Percentiles rank a stretch among this genome's conserved stretches.
phyloP scores from a whole-genome alignment of 73 alveolate genomes.

The Strombidium stylifer region DNA sequence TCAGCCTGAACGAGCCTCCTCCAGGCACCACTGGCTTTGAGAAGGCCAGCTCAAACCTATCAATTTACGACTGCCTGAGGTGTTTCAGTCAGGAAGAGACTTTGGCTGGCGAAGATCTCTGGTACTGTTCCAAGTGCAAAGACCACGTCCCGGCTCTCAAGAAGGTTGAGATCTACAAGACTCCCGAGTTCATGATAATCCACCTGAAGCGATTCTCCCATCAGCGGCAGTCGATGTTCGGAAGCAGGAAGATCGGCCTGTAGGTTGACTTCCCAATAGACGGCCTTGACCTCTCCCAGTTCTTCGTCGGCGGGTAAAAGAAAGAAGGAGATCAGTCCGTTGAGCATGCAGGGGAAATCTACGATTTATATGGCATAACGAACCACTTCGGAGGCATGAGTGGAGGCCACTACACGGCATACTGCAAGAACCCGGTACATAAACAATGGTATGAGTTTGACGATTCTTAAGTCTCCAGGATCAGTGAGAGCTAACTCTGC shows the following conservation, averaged over 20 bases:
- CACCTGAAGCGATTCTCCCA: slow-evolving; percentile 69
- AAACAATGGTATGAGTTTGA: slow-evolving; percentile 87
- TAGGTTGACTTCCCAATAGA: slow-evolving; percentile 73
- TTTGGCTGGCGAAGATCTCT: slow-evolving; percentile 30
- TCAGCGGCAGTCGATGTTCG: slow-evolving; percentile 50
- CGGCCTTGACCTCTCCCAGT: slow-evolving; percentile 67
- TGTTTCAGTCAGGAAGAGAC: slow-evolving; percentile 76
- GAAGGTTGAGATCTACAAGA: slow-evolving; percentile 69
- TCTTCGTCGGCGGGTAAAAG: slow-evolving; percentile 27
- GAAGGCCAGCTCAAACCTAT: slow-evolving; percentile 42
- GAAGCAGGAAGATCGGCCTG: slow-evolving; percentile 58
- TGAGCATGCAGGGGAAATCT: too few species aligned
- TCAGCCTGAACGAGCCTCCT: background rate
- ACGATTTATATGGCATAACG: slow-evolving; percentile 84
- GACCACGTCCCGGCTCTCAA: slow-evolving; percentile 66
- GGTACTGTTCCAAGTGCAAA: slow-evolving; percentile 80
- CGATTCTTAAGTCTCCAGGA: slow-evolving; percentile 71
- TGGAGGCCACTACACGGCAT: slow-evolving; percentile 89
- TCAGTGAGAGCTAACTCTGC: slow-evolving; percentile 37
- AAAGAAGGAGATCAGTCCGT: background rate
- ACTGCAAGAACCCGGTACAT: slow-evolving; percentile 50
- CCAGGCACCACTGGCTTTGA: background rate
- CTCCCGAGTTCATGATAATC: slow-evolving; percentile 76
- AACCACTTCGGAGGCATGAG: slow-evolving; percentile 87
- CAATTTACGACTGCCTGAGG: slow-evolving; percentile 71